A percentile compares a stretch with the other conserved stretches of the same genome.
phyloP scores from a whole-genome alignment of 2,329 filamentous ascomycete genomes.

The Xylaria sp. region DNA sequence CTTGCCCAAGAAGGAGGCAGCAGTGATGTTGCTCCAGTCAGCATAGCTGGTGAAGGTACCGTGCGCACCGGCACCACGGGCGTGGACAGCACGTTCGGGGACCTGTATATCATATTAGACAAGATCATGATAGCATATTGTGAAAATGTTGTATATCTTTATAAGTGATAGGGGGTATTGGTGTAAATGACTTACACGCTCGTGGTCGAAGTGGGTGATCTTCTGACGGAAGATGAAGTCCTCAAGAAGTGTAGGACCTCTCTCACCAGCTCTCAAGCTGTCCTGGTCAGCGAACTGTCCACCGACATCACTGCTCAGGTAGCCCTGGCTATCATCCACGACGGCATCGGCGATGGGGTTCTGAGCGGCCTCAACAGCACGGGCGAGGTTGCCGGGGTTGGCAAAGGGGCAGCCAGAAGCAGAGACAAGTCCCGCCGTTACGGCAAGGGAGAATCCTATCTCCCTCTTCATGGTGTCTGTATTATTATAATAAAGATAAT shows the following conservation, averaged over 20 bases:
- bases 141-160: background rate
- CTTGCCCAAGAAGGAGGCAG: conserved; percentile 50
- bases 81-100: conserved; percentile 37
- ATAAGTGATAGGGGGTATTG: background rate
- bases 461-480: conserved; percentile 23
- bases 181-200: conserved; percentile 41
- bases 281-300: conserved; percentile 62
- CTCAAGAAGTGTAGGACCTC: conserved; percentile 56
- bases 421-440: conserved; percentile 26
- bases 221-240: conserved; percentile 61
- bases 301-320: conserved; percentile 61
- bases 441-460: conserved; percentile 18
- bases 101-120: conserved; percentile 25
- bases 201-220: conserved; percentile 54
- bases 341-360: conserved; percentile 34
- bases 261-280: conserved; percentile 60
- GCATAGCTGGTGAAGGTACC: conserved; percentile 56
- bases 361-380: conserved; percentile 20
- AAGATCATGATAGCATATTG: background rate
- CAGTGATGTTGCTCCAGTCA: conserved; percentile 57
- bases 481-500: background rate
- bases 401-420: conserved; percentile 33
- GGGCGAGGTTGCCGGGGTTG: conserved; percentile 28
- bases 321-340: conserved; percentile 50
- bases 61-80: conserved; percentile 53